These are phyloP conservation scores for Aspergillus bridgeri DNA, from an alignment of 495 filamentous ascomycete genomes.

Conservation along the genomic window DNA sequence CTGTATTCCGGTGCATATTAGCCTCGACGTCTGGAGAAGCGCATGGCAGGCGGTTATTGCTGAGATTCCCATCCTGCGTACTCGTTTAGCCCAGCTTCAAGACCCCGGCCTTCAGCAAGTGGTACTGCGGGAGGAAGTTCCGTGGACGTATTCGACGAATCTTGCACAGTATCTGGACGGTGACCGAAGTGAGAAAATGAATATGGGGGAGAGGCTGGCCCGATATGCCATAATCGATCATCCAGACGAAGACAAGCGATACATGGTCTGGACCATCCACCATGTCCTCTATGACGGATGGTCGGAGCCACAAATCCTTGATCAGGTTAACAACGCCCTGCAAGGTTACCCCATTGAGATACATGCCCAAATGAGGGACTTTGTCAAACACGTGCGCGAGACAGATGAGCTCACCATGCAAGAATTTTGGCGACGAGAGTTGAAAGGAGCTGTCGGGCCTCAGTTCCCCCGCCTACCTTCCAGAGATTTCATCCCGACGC, in stretches of 20 bases:
- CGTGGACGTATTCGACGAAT: constrained; percentile 38
- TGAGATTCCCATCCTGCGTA: constrained; percentile 54
- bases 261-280: constrained; percentile 62
- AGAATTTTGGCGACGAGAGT: constrained; percentile 43
- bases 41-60: constrained; percentile 49
- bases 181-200: constrained; percentile 47
- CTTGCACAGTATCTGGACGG: constrained; percentile 47
- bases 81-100: constrained; percentile 54
- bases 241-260: constrained; percentile 25
- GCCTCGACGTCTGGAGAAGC: constrained; percentile 36
- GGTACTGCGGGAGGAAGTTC: constrained; percentile 44
- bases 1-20: constrained; percentile 33
- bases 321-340: constrained; percentile 46
- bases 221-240: constrained; percentile 51
- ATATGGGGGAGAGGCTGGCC: constrained; percentile 53
- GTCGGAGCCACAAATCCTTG: constrained; percentile 55
- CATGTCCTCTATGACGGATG: constrained; percentile 70
- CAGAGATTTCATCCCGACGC: constrained; percentile 50
- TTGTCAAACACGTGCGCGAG: constrained; percentile 39
- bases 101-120: constrained; percentile 56
- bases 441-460: constrained; percentile 49
- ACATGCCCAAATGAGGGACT: constrained; percentile 37
- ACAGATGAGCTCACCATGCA: constrained; percentile 33
- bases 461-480: constrained; percentile 58
- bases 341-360: constrained; percentile 16